Base-by-base conservation (phyloP, 1,284 basidiomycete species). In the Papiliotrema terrestris region DNA sequence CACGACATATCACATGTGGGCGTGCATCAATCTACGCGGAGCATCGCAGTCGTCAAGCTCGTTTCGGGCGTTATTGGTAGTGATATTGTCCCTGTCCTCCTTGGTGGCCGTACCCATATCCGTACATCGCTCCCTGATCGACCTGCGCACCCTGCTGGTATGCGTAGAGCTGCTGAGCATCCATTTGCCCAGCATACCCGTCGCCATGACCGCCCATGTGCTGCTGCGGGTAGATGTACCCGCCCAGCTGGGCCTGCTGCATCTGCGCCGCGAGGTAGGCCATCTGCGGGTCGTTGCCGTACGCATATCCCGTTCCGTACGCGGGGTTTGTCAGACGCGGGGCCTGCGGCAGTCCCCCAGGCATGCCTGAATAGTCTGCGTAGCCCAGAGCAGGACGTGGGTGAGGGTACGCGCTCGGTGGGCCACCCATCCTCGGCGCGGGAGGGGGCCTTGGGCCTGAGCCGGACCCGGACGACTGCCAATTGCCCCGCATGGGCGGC, bases 61-160 rank as follows among this genome's bases (percentile, higher is more conserved):
- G 39, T 42, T 15, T 42, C 39, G 17, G 39, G 39, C 51, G 15
- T 43, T 29, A 43, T 44, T 44, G 39, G 8, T 32, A 38, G 38
- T 49, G 54, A 15, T 46, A 36, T 36, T 45, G 38, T 25, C 50
- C 51, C 29, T 56, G 54, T 25, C 55, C 55, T 25, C 51, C 45
- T 19, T 50, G 45, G 35, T 55, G 55, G 5, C 42, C 49, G n/a
- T 51, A 38, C 6, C 52, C 52, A 14, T 38, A 19, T 25, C 45
- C 52, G 20, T 49, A 32, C 29, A 32, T 32, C 29, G 29, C 29
- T 32, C 29, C 29, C 29, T 32, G 29, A 11, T 32, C 29, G 29
- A 32, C 29, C 29, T 32, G 29, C 6, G 6, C 29, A 11, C 29
- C 29, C 29, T 5, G 29, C 5, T 6, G 11, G 29, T 32, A 32